Percentiles rank a stretch among this genome's conserved stretches.
These are phyloP conservation scores for Yamadazyma atmosphaerica DNA, from an alignment of 1,139 yeast genomes.

Conservation along the genomic window DNA sequence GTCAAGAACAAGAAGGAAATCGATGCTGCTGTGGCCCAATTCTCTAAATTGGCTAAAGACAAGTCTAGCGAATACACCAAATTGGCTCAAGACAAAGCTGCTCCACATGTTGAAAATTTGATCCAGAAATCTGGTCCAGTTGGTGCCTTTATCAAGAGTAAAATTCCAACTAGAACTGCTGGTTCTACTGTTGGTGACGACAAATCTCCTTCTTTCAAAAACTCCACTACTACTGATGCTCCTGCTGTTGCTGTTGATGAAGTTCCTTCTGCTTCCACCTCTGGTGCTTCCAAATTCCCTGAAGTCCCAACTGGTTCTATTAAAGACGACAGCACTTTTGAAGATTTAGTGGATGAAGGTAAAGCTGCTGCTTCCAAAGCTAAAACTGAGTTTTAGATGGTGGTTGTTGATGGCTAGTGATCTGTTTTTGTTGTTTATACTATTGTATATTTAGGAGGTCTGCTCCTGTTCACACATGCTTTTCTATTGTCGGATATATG, in stretches of 20 bases:
- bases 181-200: conserved; percentile 63
- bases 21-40: conserved; percentile 67
- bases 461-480: not conserved
- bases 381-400: conserved; percentile 6
- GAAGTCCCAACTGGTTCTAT: conserved; percentile 28
- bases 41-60: conserved; percentile 54
- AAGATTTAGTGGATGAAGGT: conserved; percentile 26
- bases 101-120: conserved; percentile 43
- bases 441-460: too few relatives aligned
- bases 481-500: not conserved
- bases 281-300: too few relatives aligned
- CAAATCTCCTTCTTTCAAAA: conserved; percentile 23
- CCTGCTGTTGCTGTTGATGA: conserved; percentile 23
- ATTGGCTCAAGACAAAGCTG: conserved; percentile 56
- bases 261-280: too few relatives aligned
- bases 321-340: conserved; percentile 28
- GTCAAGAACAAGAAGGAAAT: conserved; percentile 74
- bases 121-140: conserved; percentile 67
- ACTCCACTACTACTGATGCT: conserved; percentile 27
- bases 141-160: conserved; percentile 54
- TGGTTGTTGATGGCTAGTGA: not conserved
- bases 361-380: conserved; percentile 16
- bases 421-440: not conserved
- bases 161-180: conserved; percentile 71
- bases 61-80: conserved; percentile 54